phyloP scores from a whole-genome alignment of 805 yeast genomes.

The Henningerozyma blattae region DNA sequence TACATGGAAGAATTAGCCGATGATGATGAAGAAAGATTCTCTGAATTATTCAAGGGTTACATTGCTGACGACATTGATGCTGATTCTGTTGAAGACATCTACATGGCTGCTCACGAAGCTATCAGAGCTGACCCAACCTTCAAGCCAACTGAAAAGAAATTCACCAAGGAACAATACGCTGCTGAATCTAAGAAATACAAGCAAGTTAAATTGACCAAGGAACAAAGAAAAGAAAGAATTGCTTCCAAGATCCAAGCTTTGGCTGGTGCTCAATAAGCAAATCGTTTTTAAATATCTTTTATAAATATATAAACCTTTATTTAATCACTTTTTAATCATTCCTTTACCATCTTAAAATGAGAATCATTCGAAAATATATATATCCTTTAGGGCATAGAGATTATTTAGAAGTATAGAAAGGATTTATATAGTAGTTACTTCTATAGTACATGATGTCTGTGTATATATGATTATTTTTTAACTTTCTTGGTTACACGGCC shows the following conservation, averaged over 20 bases:
- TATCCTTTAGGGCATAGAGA: too few relatives aligned
- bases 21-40: slow-evolving; percentile 14
- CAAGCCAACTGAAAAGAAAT: slow-evolving; percentile 83
- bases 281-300: slow-evolving; percentile 4
- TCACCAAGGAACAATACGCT: slow-evolving; percentile 97
- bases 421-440: too few relatives aligned
- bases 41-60: slow-evolving; percentile 47
- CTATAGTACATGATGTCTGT: too few relatives aligned
- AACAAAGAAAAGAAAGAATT: slow-evolving; percentile 80
- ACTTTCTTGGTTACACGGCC: slow-evolving; percentile 11
- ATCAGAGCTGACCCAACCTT: slow-evolving; percentile 93
- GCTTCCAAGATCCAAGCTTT: slow-evolving; percentile 90
- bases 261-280: slow-evolving; percentile 32
- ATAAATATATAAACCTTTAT: slow-evolving; percentile 1
- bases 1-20: slow-evolving; percentile 99
- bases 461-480: slow-evolving; percentile 4
- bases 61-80: slow-evolving; percentile 95
- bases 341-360: too few relatives aligned
- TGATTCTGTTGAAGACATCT: slow-evolving; percentile 91
- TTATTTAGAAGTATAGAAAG: too few relatives aligned
- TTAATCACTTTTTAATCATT: slow-evolving; percentile 1
- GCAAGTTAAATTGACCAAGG: slow-evolving; percentile 78
- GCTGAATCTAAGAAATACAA: slow-evolving; percentile 91
- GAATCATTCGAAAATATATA: too few relatives aligned
- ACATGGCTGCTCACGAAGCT: slow-evolving; percentile 85